phyloP scores from a whole-genome alignment of 2,329 filamentous ascomycete genomes.

The Pyrenochaeta sp. region DNA sequence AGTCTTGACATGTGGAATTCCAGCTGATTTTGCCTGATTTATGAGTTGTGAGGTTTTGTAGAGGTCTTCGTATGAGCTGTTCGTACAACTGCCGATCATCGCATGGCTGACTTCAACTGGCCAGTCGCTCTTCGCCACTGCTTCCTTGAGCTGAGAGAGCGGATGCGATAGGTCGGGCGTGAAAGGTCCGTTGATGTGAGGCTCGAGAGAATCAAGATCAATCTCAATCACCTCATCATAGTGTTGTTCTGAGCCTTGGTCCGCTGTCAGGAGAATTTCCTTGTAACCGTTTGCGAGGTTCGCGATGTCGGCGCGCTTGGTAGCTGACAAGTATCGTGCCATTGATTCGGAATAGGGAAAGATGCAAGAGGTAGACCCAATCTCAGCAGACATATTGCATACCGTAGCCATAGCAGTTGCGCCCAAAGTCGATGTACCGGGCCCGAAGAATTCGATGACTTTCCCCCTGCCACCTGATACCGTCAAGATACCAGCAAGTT shows the following conservation, averaged over 20 bases:
- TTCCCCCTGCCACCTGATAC: constrained; percentile 47
- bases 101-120: constrained; percentile 36
- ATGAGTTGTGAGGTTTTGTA: constrained; percentile 38
- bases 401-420: constrained; percentile 50
- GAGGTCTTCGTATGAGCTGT: constrained; percentile 49
- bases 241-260: constrained; percentile 38
- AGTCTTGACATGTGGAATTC: constrained; percentile 35
- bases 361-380: constrained; percentile 48
- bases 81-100: constrained; percentile 48
- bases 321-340: constrained; percentile 41
- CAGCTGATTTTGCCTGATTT: constrained; percentile 39
- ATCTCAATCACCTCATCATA: constrained; percentile 49
- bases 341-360: constrained; percentile 48
- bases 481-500: constrained; percentile 45
- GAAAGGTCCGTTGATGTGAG: constrained; percentile 48
- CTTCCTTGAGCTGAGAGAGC: constrained; percentile 37
- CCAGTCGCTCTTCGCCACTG: constrained; percentile 38
- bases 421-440: constrained; percentile 39
- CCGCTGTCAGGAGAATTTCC: constrained; percentile 31
- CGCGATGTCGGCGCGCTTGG: constrained; percentile 34
- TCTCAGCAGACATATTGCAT: constrained; percentile 50
- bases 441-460: constrained; percentile 49
- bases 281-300: constrained; percentile 28
- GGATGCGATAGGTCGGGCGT: constrained; percentile 47
- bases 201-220: constrained; percentile 43